These are phyloP conservation scores for Podospora australis DNA, from an alignment of 495 filamentous ascomycete species.

Conservation along the genomic window DNA sequence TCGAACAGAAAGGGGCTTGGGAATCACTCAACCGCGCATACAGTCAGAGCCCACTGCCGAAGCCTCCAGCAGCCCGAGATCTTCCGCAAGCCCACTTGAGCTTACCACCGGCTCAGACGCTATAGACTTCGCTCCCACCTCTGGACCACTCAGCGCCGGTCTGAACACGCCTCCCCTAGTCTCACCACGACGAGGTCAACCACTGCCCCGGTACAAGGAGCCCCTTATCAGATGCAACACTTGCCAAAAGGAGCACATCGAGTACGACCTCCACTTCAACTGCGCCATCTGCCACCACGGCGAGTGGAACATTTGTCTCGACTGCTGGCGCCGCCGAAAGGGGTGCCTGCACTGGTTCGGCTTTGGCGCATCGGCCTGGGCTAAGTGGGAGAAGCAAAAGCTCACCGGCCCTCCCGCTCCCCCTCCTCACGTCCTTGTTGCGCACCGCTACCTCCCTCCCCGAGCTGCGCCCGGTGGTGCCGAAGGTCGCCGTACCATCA, in stretches of 20 bases:
- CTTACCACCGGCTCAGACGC: slow-evolving; percentile 5
- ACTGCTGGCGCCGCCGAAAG: slow-evolving; percentile 65
- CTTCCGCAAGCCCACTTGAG: no score
- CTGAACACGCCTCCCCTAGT: slow-evolving; percentile 13
- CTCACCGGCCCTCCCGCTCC: slow-evolving; percentile 27
- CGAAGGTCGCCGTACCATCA: slow-evolving; percentile 46
- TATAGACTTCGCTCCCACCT: slow-evolving; percentile 10
- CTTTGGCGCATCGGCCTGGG: slow-evolving; percentile 58
- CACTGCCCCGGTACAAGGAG: slow-evolving; percentile 54
- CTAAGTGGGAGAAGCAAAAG: slow-evolving; percentile 45
- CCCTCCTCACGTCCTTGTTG: slow-evolving; percentile 59
- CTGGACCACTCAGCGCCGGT: slow-evolving; percentile 13
- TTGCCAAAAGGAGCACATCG: slow-evolving; percentile 60
- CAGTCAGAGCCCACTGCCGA: no score
- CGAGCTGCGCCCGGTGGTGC: slow-evolving; percentile 37
- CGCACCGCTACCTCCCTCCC: slow-evolving; percentile 61
- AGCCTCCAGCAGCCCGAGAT: no score
- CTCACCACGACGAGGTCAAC: slow-evolving; percentile 24
- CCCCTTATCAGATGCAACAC: slow-evolving; percentile 65
- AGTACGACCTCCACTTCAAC: slow-evolving; percentile 76
- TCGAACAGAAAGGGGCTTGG: no score
- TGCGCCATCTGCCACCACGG: slow-evolving; percentile 65
- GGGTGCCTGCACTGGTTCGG: slow-evolving; percentile 78
- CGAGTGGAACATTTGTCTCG: slow-evolving; percentile 66
- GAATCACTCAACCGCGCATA: no score